phyloP scores from a whole-genome alignment of 768 basidiomycete species.

The Kondoa subrosea region DNA sequence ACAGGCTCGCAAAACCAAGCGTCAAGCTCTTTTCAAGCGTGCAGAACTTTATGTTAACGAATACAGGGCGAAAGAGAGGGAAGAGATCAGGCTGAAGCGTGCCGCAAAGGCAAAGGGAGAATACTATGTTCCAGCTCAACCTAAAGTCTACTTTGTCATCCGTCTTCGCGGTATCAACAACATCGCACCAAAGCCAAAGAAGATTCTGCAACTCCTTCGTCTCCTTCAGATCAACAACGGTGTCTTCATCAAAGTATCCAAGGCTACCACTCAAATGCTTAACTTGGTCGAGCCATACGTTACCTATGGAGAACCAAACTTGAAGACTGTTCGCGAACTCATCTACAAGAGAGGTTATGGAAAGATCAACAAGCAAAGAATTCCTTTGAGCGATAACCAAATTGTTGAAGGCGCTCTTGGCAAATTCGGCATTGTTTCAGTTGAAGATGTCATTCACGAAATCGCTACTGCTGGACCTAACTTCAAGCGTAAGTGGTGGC shows the following conservation, averaged over 20 bases:
- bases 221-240: slow-evolving; percentile 99
- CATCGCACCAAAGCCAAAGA: slow-evolving; percentile 97
- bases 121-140: slow-evolving; percentile 91
- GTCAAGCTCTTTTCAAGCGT: slow-evolving; percentile 97
- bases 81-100: slow-evolving; percentile 88
- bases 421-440: slow-evolving; percentile 85
- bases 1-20: slow-evolving; percentile 74
- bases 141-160: slow-evolving; percentile 94
- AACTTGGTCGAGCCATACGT: slow-evolving; percentile 93
- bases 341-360: slow-evolving; percentile 99
- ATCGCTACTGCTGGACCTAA: slow-evolving; percentile 87
- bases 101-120: slow-evolving; percentile 79
- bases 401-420: slow-evolving; percentile 81
- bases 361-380: slow-evolving; percentile 92
- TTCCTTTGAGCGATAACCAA: slow-evolving; percentile 82
- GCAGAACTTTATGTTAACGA: slow-evolving; percentile 97
- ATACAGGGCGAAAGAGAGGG: slow-evolving; percentile 77
- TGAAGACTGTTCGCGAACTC: slow-evolving; percentile 61
- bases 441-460: slow-evolving; percentile 96
- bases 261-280: slow-evolving; percentile 93
- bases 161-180: slow-evolving; percentile 96
- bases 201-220: slow-evolving; percentile 95
- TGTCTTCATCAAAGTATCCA: slow-evolving; percentile 92
- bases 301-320: slow-evolving; percentile 54
- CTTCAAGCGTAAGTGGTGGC: slow-evolving; percentile 67